These are phyloP conservation scores for Heterobasidion annosum DNA, from an alignment of 1,284 basidiomycete species.

Conservation along the genomic window DNA sequence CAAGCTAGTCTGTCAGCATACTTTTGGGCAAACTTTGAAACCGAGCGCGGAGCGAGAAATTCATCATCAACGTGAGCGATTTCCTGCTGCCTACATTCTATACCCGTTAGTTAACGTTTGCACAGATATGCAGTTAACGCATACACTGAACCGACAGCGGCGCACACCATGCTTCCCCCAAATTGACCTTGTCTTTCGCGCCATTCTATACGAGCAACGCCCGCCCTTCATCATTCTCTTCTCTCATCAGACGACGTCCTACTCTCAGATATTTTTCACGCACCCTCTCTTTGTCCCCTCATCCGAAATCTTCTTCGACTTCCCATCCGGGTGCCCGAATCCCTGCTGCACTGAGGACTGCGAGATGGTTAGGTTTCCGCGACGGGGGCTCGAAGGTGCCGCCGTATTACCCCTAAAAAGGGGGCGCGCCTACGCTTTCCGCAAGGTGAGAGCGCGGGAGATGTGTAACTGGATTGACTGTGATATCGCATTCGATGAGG, in stretches of 20 bases:
- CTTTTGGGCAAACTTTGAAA: slow-evolving; percentile 52
- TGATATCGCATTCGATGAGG: slow-evolving; percentile 45
- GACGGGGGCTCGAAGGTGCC: slow-evolving; percentile 49
- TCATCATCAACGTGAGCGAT: slow-evolving; percentile 47
- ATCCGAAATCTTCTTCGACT: slow-evolving; percentile 62
- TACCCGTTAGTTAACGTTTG: neutral
- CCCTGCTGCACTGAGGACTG: slow-evolving; percentile 70
- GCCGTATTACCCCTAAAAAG: slow-evolving; percentile 51
- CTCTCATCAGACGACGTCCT: slow-evolving; percentile 69
- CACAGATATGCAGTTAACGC: slow-evolving; percentile 56
- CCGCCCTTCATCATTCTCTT: slow-evolving; percentile 68
- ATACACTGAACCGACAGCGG: slow-evolving; percentile 52
- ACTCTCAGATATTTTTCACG: slow-evolving; percentile 71
- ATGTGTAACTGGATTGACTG: slow-evolving; percentile 80
- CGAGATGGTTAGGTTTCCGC: slow-evolving; percentile 69
- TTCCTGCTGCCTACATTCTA: neutral
- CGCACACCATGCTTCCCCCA: slow-evolving; percentile 70
- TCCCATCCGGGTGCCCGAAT: slow-evolving; percentile 67
- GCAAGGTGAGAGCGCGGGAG: slow-evolving; percentile 27
- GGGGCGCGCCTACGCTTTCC: slow-evolving; percentile 33
- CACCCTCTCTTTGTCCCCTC: slow-evolving; percentile 60
- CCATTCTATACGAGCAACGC: slow-evolving; percentile 61
- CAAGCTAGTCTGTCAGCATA: slow-evolving; percentile 55
- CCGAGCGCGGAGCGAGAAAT: slow-evolving; percentile 56
- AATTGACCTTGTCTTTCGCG: slow-evolving; percentile 64